A percentile compares a stretch with the other conserved stretches of the same genome.
Evolutionary conservation across 2,329 filamentous ascomycete species (phyloP).

Genomic region (Periglandula ipomoeae): DNA sequence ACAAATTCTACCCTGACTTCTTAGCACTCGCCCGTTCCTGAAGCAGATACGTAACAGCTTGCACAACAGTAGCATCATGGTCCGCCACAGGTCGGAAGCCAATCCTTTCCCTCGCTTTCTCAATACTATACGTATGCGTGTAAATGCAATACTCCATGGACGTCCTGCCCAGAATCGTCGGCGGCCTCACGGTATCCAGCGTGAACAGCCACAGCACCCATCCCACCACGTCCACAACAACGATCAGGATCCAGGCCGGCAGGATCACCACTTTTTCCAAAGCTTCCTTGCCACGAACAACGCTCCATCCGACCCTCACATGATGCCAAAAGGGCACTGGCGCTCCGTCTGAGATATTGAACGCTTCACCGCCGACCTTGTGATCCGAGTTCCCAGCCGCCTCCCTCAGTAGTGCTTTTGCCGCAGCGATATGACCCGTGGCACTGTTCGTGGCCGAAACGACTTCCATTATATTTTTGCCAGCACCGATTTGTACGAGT

Average conservation of each 20-base stretch:
- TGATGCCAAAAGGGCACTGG: conserved; percentile 24
- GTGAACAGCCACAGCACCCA: conserved; percentile 18
- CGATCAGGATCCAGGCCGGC: conserved; percentile 17
- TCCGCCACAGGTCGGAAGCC: background rate
- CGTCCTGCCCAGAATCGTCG: conserved; percentile 13
- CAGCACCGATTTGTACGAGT: conserved; percentile 17
- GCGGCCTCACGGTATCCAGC: conserved; percentile 15
- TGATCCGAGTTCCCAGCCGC: background rate
- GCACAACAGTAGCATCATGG: background rate
- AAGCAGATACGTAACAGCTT: background rate
- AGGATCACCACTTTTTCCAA: conserved; percentile 9
- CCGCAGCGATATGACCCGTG: background rate
- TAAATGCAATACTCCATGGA: conserved; percentile 15
- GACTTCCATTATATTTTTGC: background rate
- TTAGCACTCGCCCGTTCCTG: background rate
- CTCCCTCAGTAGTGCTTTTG: background rate
- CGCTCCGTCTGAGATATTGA: conserved; percentile 25
- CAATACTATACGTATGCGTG: conserved; percentile 12
- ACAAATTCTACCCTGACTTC: too few relatives aligned
- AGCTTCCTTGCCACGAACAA: conserved; percentile 8
- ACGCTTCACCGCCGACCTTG: conserved; percentile 23
- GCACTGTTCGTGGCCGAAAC: background rate
- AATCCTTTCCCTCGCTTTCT: conserved; percentile 11
- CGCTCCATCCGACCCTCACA: conserved; percentile 15
- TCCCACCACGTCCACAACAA: conserved; percentile 8